Base-by-base conservation (phyloP, 2,329 filamentous ascomycete genomes). In the Rutstroemia sp. region DNA sequence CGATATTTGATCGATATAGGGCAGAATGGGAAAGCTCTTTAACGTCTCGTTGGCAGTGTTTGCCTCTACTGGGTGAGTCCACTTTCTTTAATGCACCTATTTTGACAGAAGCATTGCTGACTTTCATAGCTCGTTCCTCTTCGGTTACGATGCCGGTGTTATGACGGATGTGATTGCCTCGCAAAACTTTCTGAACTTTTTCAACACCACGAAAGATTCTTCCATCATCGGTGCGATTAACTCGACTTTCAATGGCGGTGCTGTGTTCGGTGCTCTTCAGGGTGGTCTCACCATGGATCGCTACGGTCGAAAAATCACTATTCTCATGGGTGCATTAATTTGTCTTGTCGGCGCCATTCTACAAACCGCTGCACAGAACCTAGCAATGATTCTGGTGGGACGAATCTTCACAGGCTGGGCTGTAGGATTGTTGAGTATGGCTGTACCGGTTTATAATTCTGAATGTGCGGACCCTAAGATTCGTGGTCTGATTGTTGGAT, bases 361-460 rank as follows among this genome's bases (percentile, higher is more conserved):
- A 5, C 83, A 86, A 62, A 81, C 82, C 34, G 80, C 78, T 16
- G 82, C 81, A 2, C 72, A 73, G 57, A 73, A 63, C 34, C 69
- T 86, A 34, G 66, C 69, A 2, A 85, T 79, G 66, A 73, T 86
- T 37, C 83, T 83, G 60, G 72, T 79, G 59, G 83, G 83, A 34
- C 74, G 83, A 58, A 74, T 77, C 56, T 73, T 84, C 54, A 79
- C 80, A 47, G 81, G 81, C 52, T 68, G 80, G 51, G 78, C 75
- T 65, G 79, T 86, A 52, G 82, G 83, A 9, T 74, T 82, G 54
- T 71, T 86, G 7, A 77, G 77, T 61, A 85, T 85, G 81, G 81
- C 85, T 59, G 74, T 86, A 39, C 83, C 83, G 2, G 68, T 85
- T 0, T 86, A 85, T 65, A 82, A 86, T 64, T 81, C 82, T n/a